A percentile compares a stretch with the other conserved stretches of the same genome.
These are phyloP conservation scores for Metarhizium robertsii DNA, from an alignment of 2,329 filamentous ascomycete genomes.

Conservation along the genomic window DNA sequence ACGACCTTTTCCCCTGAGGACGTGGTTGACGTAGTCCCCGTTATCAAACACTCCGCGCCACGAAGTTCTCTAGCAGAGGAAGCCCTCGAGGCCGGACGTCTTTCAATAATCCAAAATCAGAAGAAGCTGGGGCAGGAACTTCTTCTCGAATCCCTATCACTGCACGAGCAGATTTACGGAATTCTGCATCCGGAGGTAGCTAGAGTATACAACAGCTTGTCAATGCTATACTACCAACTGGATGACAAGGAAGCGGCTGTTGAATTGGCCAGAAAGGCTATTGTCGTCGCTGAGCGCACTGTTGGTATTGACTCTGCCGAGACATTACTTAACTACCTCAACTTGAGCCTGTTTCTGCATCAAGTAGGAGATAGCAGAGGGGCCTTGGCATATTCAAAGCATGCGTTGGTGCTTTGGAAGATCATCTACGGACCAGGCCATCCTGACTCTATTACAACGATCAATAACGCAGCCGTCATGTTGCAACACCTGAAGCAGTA, in stretches of 20 bases:
- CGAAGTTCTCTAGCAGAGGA: constrained; percentile 89
- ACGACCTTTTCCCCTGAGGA: constrained; percentile 68
- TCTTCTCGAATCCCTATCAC: constrained; percentile 85
- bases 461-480: constrained; percentile 99
- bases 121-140: constrained; percentile 94
- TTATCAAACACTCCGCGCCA: constrained; percentile 90
- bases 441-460: constrained; percentile 94
- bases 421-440: constrained; percentile 90
- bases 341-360: constrained; percentile 89
- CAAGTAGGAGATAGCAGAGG: constrained; percentile 81
- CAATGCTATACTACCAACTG: constrained; percentile 94
- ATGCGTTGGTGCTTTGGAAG: constrained; percentile 93
- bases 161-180: constrained; percentile 98
- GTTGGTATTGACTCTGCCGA: constrained; percentile 89
- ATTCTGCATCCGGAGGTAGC: constrained; percentile 95
- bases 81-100: constrained; percentile 87
- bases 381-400: constrained; percentile 81
- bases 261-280: constrained; percentile 90
- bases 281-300: constrained; percentile 91
- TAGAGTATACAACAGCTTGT: constrained; percentile 86
- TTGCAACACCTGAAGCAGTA: constrained; percentile 92
- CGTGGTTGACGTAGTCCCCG: constrained; percentile 82
- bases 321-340: constrained; percentile 91
- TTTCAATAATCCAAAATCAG: constrained; percentile 92
- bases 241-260: constrained; percentile 95